Evolutionary conservation across 139 green algal species (phyloP).

Genomic region (Chlorella sp.): DNA sequence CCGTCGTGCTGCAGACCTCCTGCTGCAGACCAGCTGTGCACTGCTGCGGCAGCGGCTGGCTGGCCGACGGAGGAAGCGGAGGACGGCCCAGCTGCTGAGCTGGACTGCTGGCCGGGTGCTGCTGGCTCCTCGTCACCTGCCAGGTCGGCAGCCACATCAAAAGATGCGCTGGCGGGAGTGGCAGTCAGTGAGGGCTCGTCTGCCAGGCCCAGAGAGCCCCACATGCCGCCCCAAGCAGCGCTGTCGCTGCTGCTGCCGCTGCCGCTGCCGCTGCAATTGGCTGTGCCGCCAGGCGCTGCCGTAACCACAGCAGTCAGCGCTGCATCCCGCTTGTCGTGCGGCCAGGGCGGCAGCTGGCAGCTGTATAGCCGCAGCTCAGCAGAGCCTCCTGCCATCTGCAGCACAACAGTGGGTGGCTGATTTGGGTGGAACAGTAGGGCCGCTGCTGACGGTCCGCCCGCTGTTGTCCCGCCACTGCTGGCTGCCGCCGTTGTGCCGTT

Average conservation of each 20-base stretch:
- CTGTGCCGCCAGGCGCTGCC: no score
- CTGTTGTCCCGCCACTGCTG: background rate
- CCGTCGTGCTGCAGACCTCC: background rate
- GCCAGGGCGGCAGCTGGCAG: conserved; percentile 43
- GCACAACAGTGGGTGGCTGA: background rate
- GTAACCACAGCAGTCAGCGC: conserved; percentile 35
- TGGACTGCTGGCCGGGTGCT: background rate
- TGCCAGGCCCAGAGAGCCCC: background rate
- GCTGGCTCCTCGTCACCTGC: background rate
- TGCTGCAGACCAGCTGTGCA: background rate
- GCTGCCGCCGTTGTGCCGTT: no score
- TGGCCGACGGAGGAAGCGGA: background rate
- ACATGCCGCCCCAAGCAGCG: conserved; percentile 20
- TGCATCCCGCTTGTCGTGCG: conserved; percentile 35
- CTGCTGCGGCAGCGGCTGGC: background rate
- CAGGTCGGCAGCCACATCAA: background rate
- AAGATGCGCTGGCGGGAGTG: background rate
- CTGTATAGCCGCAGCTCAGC: conserved; percentile 36
- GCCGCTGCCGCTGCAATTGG: background rate
- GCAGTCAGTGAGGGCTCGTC: background rate
- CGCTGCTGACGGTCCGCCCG: background rate
- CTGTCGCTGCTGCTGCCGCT: background rate
- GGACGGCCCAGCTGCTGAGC: background rate
- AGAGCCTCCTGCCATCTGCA: background rate
- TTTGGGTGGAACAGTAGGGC: background rate